Evolutionary conservation across 2,329 filamentous ascomycete genomes (phyloP), one percentile per base, ranked within the genome.

Genomic region (Botrytis galanthina): DNA sequence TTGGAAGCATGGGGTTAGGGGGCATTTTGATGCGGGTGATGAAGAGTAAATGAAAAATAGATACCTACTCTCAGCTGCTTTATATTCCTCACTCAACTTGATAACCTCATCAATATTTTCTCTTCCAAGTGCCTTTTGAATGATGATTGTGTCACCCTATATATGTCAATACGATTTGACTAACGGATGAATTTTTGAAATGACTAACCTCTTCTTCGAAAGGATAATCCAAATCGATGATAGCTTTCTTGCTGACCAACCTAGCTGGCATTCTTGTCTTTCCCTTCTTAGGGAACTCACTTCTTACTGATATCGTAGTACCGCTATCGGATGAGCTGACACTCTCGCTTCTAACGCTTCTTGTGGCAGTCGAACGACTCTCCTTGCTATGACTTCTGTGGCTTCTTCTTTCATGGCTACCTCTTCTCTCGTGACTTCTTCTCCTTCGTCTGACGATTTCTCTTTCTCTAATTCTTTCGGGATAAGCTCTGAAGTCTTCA

Each of bases 101-200:
- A 98, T 92, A 62, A 98, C 87, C 79, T 97, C 92, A 78, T 98
- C 94, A 76, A 98, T 98, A 78, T 97, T 94, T 29, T 95, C 90
- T 78, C 97, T 95, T 26, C 93, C 93, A 8, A 98, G 87, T 16
- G 95, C 95, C 80, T 93, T 92, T 78, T 92, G 90, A 48, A 98
- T 90, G 70, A 97, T 88, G 78, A 96, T 90, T 35, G 92, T 92
- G 77, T 92, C 91, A 57, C 92, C 93, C 93, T 96, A 44, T 29
- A 77, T 12, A 10, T 70, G 76, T 87, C 74, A 85, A 83, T 3
- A 83, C 16, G 37, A 29, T n/a, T 60, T n/a, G 10, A 59, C 57
- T 64, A 69, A 26, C 16, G 22, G 5, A 68, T 12, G 35, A 61
- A 70, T 44, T 51, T 10, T 32, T 29, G 8, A 32, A 20, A 35